Conservation (phyloP, 2,329 filamentous ascomycete species). For the Alternaria metachromatica region DNA sequence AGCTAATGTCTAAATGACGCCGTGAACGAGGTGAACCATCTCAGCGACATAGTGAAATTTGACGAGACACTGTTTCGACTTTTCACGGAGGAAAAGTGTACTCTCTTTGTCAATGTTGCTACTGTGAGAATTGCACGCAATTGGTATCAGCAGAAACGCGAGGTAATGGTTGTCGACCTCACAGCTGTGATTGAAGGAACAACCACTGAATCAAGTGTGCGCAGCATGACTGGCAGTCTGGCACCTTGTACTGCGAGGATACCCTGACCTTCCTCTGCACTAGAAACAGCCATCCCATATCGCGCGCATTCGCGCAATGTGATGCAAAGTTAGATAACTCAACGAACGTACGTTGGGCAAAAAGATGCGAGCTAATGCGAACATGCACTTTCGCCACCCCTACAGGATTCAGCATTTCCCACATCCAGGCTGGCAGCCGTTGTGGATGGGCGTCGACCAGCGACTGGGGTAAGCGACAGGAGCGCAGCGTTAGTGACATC, state of each 20-base stretch:
- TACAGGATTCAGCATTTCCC: background rate
- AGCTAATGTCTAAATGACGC: background rate
- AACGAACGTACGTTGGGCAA: background rate
- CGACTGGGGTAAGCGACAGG: constrained; percentile 3
- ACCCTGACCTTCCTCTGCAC: too few relatives aligned
- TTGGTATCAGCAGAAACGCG: background rate
- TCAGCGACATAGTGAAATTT: background rate
- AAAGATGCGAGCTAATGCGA: background rate
- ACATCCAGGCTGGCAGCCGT: constrained; percentile 8
- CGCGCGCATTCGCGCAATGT: background rate
- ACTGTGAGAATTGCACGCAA: background rate
- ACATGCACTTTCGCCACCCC: background rate
- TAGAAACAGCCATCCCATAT: background rate
- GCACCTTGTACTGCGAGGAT: background rate
- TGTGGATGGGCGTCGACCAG: background rate
- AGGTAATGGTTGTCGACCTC: background rate
- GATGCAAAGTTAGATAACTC: background rate
- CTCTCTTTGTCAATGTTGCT: background rate
- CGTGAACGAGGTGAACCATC: background rate
- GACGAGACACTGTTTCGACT: background rate
- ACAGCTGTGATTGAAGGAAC: background rate
- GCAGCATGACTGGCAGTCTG: too few relatives aligned
- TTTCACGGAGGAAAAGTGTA: background rate
- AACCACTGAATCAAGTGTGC: background rate
- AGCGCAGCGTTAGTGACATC: constrained; percentile 2